Evolutionary conservation across 75 land plant species (phyloP).

Genomic region (Selaginella moellendorffii): DNA sequence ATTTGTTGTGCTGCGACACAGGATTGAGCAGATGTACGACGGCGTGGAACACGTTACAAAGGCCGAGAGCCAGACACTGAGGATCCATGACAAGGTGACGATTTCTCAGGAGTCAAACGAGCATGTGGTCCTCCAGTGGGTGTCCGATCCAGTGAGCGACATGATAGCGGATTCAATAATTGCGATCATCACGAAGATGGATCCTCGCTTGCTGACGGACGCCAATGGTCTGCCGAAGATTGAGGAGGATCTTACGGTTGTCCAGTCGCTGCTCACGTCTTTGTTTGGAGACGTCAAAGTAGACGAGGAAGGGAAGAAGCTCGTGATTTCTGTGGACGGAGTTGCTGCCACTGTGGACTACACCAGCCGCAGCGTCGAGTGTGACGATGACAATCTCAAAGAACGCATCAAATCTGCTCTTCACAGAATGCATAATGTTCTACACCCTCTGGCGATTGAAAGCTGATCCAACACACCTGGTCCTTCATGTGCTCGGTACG

Average conservation of each 20-base stretch:
- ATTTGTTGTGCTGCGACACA: constrained; percentile 54
- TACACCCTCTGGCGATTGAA: constrained; percentile 37
- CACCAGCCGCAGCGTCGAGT: constrained; percentile 53
- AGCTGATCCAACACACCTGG: too few relatives aligned
- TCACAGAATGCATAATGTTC: constrained; percentile 52
- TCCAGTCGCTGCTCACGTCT: constrained; percentile 58
- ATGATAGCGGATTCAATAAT: constrained; percentile 95
- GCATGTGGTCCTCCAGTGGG: constrained; percentile 67
- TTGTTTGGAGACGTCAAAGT: constrained; percentile 79
- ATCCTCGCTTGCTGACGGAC: constrained; percentile 30
- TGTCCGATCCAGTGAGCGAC: constrained; percentile 83
- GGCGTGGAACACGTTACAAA: constrained; percentile 51
- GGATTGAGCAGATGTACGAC: constrained; percentile 81
- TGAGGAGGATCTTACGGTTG: constrained; percentile 14
- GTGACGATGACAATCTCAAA: constrained; percentile 61
- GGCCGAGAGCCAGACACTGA: constrained; percentile 42
- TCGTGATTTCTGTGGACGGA: constrained; percentile 69
- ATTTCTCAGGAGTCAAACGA: constrained; percentile 65
- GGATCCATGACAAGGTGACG: constrained; percentile 67
- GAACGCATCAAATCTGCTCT: constrained; percentile 76
- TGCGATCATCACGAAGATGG: constrained; percentile 73
- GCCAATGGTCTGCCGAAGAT: not conserved
- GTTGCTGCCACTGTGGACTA: constrained; percentile 57
- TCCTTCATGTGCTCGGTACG: too few relatives aligned
- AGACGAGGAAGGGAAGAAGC: constrained; percentile 52